Evolutionary conservation across 345 rosid genomes (phyloP).

Genomic region (Hibiscus tridactylites): DNA sequence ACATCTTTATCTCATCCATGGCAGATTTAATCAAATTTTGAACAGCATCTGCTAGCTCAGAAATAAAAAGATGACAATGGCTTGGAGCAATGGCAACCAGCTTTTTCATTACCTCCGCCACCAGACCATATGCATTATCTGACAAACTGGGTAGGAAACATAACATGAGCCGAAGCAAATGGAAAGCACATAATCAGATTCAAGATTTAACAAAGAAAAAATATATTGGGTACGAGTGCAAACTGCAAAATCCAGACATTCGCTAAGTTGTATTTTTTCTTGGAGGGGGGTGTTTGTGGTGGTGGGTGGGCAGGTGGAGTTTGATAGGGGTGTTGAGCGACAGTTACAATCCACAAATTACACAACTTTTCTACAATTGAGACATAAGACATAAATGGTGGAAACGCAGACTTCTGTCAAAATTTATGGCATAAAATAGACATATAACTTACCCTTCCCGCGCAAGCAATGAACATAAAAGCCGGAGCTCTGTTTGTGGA

Average conservation of each 20-base stretch:
- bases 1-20: slow-evolving; percentile 63
- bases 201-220: background rate
- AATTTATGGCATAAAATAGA: background rate
- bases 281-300: too few species aligned
- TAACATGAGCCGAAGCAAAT: slow-evolving; percentile 10
- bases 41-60: slow-evolving; percentile 71
- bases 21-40: slow-evolving; percentile 70
- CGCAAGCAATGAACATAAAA: slow-evolving; percentile 86
- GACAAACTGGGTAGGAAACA: slow-evolving; percentile 54
- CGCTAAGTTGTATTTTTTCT: too few species aligned
- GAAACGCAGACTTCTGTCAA: background rate
- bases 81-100: slow-evolving; percentile 71
- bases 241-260: background rate
- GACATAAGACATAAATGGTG: background rate
- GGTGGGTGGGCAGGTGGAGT: too few species aligned
- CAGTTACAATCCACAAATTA: background rate
- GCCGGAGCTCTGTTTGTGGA: slow-evolving; percentile 74
- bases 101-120: slow-evolving; percentile 87
- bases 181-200: background rate
- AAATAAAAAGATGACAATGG: slow-evolving; percentile 75
- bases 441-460: slow-evolving; percentile 70
- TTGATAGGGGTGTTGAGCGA: background rate
- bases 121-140: slow-evolving; percentile 81
- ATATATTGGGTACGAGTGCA: background rate
- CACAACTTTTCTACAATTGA: background rate